Evolutionary conservation across 2,329 filamentous ascomycete species (phyloP).

Genomic region (Scytalidium sp.): DNA sequence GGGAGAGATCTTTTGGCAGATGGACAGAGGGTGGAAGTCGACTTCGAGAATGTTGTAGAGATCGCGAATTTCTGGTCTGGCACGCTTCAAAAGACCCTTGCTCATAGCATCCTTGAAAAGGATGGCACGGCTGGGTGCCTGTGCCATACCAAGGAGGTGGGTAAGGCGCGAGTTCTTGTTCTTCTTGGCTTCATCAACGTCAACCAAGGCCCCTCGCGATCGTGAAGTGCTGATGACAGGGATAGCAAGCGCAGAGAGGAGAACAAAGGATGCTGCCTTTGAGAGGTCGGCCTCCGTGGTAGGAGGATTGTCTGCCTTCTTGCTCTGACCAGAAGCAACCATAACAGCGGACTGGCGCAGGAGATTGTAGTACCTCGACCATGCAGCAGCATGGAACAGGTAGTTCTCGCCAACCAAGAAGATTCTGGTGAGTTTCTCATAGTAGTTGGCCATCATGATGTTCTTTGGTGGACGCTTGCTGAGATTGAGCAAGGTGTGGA

Average conservation of each 20-base stretch:
- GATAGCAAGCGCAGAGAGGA: constrained; percentile 93
- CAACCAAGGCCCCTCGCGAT: constrained; percentile 91
- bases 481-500: constrained; percentile 92
- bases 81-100: constrained; percentile 91
- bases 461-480: constrained; percentile 99
- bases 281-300: constrained; percentile 87
- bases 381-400: constrained; percentile 96
- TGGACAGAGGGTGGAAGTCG: constrained; percentile 97
- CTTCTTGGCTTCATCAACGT: constrained; percentile 95
- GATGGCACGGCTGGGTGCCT: constrained; percentile 81
- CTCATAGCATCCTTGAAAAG: constrained; percentile 95
- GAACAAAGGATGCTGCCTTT: constrained; percentile 91
- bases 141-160: constrained; percentile 89
- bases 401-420: constrained; percentile 99
- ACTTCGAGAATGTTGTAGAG: constrained; percentile 99
- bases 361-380: constrained; percentile 96
- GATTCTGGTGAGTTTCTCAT: constrained; percentile 97
- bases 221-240: constrained; percentile 98
- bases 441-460: constrained; percentile 99
- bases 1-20: constrained; percentile 98
- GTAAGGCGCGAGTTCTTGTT: constrained; percentile 98
- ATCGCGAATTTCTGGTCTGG: constrained; percentile 89
- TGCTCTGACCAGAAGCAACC: constrained; percentile 79
- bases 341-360: constrained; percentile 85
- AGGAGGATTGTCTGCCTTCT: constrained; percentile 92